Percentiles rank a stretch among this genome's conserved stretches.
phyloP scores from a whole-genome alignment of 768 basidiomycete species.

The Lactarius indigo region DNA sequence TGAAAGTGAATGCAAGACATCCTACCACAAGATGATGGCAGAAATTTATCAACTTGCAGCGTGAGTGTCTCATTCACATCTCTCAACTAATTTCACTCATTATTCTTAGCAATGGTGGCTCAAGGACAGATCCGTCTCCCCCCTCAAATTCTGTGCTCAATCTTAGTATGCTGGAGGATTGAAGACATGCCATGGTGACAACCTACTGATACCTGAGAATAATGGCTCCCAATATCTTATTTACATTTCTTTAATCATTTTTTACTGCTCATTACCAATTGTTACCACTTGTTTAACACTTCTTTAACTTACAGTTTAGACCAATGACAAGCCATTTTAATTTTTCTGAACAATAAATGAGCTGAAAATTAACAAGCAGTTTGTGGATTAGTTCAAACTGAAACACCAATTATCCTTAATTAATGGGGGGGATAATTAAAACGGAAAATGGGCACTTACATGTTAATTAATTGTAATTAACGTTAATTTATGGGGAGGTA shows the following conservation, averaged over 20 bases:
- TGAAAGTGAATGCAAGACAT: background rate
- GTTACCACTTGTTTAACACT: too few relatives aligned
- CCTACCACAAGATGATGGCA: background rate
- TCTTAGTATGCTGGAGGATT: background rate
- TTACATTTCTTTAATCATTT: too few relatives aligned
- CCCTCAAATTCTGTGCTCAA: background rate
- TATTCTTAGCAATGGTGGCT: background rate
- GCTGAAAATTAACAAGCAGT: background rate
- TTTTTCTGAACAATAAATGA: background rate
- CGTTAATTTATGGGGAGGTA: background rate
- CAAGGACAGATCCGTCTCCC: too few relatives aligned
- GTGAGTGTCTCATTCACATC: background rate
- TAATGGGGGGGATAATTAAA: background rate
- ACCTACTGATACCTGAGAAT: too few relatives aligned
- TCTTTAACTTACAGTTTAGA: too few relatives aligned
- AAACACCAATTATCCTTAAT: background rate
- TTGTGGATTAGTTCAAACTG: too few relatives aligned
- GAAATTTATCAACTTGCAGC: background rate
- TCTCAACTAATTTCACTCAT: background rate
- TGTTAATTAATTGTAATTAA: background rate
- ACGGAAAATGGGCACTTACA: background rate
- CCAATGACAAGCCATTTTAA: too few relatives aligned
- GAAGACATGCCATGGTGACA: background rate
- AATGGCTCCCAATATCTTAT: too few relatives aligned
- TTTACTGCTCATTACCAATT: too few relatives aligned